Evolutionary conservation across 2,329 filamentous ascomycete species (phyloP), one percentile per base, ranked within the genome.

Genomic region (Phialophora tarda): DNA sequence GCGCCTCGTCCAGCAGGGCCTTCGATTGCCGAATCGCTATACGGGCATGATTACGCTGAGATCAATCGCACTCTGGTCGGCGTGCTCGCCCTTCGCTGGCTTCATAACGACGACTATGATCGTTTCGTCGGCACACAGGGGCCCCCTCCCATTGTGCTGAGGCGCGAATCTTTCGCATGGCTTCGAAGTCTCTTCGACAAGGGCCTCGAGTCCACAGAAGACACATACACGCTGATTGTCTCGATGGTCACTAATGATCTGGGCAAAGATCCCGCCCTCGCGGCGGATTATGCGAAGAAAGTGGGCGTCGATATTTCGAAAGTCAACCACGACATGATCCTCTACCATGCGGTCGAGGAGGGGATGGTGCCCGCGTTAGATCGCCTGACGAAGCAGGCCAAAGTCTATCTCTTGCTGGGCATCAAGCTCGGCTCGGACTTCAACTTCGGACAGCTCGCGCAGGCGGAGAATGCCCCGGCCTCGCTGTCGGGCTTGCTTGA

Each of bases 1-100:
- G 57, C 57, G 34, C 48, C 62, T 14, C 61, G 62, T 1, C 64
- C 69, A 3, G 48, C 53, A 8, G 50, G 62, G 0, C 38, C 21
- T n/a, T 76, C 75, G 2, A 77, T 77, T 12, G 77, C 77, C 3
- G 61, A 72, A 28, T 62, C 71, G 2, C 60, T 79, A 5, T 78
- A 72, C 53, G 68, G 59, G 2, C 26, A 71, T 11, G 71, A 78
- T 14, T 78, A 74, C 57, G 68, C 74, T 34, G 78, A 80, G 70
- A 73, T 80, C 38, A 78, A 80, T 56, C 77, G 78, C 23, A 80
- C 78, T 0, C 71, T 80, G 4, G 73, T 77, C 44, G 75, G 76
- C n/a, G 68, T 79, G 11, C 65, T 78, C n/a, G 71, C 75, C 2
- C 63, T 79, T 47, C 77, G 77, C 59, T 80, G 77, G 78, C 66